Base-by-base conservation (phyloP, 2,329 filamentous ascomycete genomes). In the Claviceps cyperi region DNA sequence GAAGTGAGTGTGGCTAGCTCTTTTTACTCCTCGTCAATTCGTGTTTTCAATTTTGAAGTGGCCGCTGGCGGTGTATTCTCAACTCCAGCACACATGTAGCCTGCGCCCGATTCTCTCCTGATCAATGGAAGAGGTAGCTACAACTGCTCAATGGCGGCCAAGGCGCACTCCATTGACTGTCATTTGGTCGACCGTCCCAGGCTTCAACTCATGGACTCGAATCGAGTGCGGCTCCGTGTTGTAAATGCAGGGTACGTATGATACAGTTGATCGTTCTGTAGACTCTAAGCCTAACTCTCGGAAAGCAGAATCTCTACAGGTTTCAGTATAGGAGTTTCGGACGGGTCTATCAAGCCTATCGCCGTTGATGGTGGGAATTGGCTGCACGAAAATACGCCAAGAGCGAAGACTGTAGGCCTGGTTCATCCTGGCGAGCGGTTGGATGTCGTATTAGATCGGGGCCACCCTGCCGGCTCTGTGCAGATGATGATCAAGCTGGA, bases 81-180 rank as follows among this genome's bases (percentile, higher is more conserved):
- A 43, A 60, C 57, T n/a, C 47, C 11, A 46, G 38, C 24, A 50
- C 61, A 65, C 24, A 50, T 61, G 65, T 63, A 69, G 58, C 68
- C 67, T 1, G 61, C 68, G 0, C 59, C 66, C 1, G 67, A 70
- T 50, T 69, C 68, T 48, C 53, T 69, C 48, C 56, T 71, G 5
- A 53, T 70, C 13, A 71, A 70, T 50, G 67, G 67, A 17, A 63
- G 32, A 40, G 55, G 55, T 4, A 44, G 45, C n/a, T 52, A 49
- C 41, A 56, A 57, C 32, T 57, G 57, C 43, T 55, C 56, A 36
- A 57, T 55, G 38, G 56, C 55, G 15, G 50, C 52, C 35, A 51
- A 50, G 24, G 57, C 53, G 2, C 51, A 46, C 6, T 53, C 54
- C 4, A 28, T 56, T 7, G 48, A 52, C 14, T 56, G 56, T 37